phyloP scores from a whole-genome alignment of 352 stramenopile species.

The Pythium sp. region DNA sequence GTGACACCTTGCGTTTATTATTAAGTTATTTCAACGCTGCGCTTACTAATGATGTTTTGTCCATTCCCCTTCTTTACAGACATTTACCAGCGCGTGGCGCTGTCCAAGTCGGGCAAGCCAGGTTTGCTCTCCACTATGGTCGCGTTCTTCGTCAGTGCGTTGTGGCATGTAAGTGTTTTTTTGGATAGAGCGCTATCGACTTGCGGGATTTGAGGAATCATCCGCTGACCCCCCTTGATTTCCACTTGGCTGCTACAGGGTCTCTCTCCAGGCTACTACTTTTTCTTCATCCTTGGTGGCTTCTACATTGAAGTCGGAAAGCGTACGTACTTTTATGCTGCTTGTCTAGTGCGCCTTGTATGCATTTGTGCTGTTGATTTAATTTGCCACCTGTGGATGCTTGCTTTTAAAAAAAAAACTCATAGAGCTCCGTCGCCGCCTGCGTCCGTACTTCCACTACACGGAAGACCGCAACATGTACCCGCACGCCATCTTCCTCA shows the following conservation, averaged over 20 bases:
- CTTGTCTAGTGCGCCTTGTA: neutral
- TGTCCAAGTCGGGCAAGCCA: slow-evolving; percentile 79
- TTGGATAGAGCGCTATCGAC: neutral
- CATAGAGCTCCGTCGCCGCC: slow-evolving; percentile 65
- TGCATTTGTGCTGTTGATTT: slow-evolving; percentile 1
- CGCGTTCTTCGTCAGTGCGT: slow-evolving; percentile 78
- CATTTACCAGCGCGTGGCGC: slow-evolving; percentile 81
- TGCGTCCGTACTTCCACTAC: slow-evolving; percentile 83
- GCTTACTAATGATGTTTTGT: neutral
- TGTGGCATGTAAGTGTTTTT: slow-evolving; percentile 72
- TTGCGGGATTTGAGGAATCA: no score
- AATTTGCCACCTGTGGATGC: neutral
- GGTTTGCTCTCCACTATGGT: slow-evolving; percentile 69
- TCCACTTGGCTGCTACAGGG: slow-evolving; percentile 34
- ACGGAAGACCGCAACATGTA: slow-evolving; percentile 78
- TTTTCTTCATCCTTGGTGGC: slow-evolving; percentile 84
- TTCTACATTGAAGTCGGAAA: slow-evolving; percentile 88
- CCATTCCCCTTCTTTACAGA: slow-evolving; percentile 32
- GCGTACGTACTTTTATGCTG: slow-evolving; percentile 30
- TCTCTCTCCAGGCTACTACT: slow-evolving; percentile 84
- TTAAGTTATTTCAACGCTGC: neutral
- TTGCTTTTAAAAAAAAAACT: neutral
- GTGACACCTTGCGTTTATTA: neutral
- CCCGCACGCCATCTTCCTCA: slow-evolving; percentile 77
- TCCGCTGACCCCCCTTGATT: neutral